Conservation (phyloP, 768 basidiomycete species). For the Suillus hirtellus region DNA sequence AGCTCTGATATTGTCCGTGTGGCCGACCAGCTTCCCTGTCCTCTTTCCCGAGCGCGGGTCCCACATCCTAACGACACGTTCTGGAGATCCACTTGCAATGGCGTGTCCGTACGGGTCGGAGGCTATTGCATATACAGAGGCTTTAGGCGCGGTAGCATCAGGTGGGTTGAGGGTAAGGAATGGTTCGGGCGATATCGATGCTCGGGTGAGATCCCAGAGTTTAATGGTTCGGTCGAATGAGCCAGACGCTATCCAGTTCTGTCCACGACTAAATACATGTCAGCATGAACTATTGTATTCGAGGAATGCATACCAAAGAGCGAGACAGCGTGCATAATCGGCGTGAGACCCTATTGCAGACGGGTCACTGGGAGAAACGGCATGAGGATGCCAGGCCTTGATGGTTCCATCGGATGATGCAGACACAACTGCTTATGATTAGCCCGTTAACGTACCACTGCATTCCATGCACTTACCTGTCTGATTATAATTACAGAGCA, state of each 20-base stretch:
- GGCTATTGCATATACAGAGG: constrained; percentile 76
- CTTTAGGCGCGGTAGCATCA: constrained; percentile 65
- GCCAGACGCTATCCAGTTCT: constrained; percentile 89
- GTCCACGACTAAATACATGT: constrained; percentile 55
- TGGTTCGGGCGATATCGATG: constrained; percentile 43
- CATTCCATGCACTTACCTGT: constrained; percentile 52
- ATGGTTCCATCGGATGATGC: constrained; percentile 96
- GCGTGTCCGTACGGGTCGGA: constrained; percentile 77
- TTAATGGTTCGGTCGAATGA: constrained; percentile 95
- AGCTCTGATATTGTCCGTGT: constrained; percentile 95
- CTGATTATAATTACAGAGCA: constrained; percentile 90
- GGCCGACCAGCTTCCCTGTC: constrained; percentile 86
- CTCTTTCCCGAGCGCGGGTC: constrained; percentile 86
- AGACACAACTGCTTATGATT: constrained; percentile 64
- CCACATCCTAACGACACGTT: constrained; percentile 89
- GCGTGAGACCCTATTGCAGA: constrained; percentile 67
- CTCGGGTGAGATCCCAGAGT: constrained; percentile 81
- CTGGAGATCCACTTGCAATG: constrained; percentile 89
- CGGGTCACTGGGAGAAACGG: constrained; percentile 57
- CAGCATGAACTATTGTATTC: constrained; percentile 15
- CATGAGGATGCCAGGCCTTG: constrained; percentile 91
- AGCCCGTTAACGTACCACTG: neutral
- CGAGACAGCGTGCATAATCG: constrained; percentile 86
- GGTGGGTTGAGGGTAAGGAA: constrained; percentile 67
- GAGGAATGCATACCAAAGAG: constrained; percentile 55